phyloP scores from a whole-genome alignment of 148 eudicot genomes.

The Limonium bicolor region DNA sequence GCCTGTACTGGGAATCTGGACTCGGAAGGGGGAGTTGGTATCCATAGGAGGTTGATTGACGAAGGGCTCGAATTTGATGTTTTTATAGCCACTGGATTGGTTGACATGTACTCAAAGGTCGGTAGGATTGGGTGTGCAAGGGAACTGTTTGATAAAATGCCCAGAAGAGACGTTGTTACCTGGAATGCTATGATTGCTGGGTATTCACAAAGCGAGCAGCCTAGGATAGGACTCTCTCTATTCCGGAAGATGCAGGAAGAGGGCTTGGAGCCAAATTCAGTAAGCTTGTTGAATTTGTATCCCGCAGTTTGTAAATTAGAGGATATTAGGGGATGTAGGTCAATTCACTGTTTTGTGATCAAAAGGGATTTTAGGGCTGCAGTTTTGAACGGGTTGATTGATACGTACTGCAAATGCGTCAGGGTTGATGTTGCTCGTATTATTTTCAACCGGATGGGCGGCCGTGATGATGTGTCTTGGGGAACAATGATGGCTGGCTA shows the following conservation, averaged over 20 bases:
- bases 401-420: slow-evolving; percentile 20
- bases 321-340: slow-evolving; percentile 20
- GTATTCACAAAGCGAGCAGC: slow-evolving; percentile 14
- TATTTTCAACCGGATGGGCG: slow-evolving; percentile 11
- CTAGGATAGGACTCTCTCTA: slow-evolving; percentile 10
- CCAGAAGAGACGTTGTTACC: slow-evolving; percentile 14
- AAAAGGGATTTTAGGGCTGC: slow-evolving; percentile 5
- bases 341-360: slow-evolving; percentile 17
- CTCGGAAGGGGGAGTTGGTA: slow-evolving; percentile 26
- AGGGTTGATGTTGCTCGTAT: slow-evolving; percentile 13
- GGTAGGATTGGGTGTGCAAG: slow-evolving; percentile 7
- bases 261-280: slow-evolving; percentile 10
- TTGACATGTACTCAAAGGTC: slow-evolving; percentile 22
- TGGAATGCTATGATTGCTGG: slow-evolving; percentile 29
- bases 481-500: slow-evolving; percentile 19
- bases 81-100: slow-evolving; percentile 44
- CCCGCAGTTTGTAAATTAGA: slow-evolving; percentile 21
- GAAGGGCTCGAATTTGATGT: slow-evolving; percentile 32
- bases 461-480: slow-evolving; percentile 7
- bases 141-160: slow-evolving; percentile 23
- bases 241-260: slow-evolving; percentile 20
- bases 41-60: slow-evolving; percentile 29
- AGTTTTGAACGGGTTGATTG: slow-evolving; percentile 8
- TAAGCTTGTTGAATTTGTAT: slow-evolving; percentile 59
- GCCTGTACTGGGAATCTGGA: slow-evolving; percentile 46